Evolutionary conservation across 2,329 filamentous ascomycete species (phyloP).

Genomic region (Westerdykella ornata): DNA sequence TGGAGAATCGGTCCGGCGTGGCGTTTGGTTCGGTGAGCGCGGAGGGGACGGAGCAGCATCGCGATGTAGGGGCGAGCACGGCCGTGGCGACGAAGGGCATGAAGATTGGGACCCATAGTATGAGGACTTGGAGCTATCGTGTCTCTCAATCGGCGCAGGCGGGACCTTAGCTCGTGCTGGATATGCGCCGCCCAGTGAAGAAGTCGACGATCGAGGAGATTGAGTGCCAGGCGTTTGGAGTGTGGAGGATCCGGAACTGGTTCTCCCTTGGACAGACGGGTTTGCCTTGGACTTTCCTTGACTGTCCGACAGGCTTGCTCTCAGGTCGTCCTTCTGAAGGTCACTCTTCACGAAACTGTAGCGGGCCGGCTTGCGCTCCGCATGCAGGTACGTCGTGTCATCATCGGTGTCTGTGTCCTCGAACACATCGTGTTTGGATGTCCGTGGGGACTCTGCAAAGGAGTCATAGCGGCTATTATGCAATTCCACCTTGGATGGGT

Average conservation of each 20-base stretch:
- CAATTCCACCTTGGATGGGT: conserved; percentile 24
- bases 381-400: conserved; percentile 18
- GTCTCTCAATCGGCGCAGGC: conserved; percentile 6
- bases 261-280: conserved; percentile 7
- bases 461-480: conserved; percentile 23
- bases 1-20: conserved; percentile 20
- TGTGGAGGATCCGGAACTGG: conserved; percentile 22
- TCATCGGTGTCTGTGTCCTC: conserved; percentile 30
- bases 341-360: conserved; percentile 38
- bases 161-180: background rate
- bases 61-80: conserved; percentile 23
- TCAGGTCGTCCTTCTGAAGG: conserved; percentile 29
- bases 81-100: conserved; percentile 6
- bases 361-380: conserved; percentile 29
- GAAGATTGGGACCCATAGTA: conserved; percentile 7
- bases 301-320: conserved; percentile 20
- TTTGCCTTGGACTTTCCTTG: conserved; percentile 13
- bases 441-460: conserved; percentile 11
- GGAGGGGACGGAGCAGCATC: conserved; percentile 15
- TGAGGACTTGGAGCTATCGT: conserved; percentile 11
- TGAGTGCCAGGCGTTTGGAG: conserved; percentile 16
- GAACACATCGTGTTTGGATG: conserved; percentile 20
- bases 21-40: conserved; percentile 26
- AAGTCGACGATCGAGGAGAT: conserved; percentile 30
- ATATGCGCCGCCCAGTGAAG: conserved; percentile 16